Conservation (phyloP, 176 grass and related monocot genomes). For the Pontederia paniculata region DNA sequence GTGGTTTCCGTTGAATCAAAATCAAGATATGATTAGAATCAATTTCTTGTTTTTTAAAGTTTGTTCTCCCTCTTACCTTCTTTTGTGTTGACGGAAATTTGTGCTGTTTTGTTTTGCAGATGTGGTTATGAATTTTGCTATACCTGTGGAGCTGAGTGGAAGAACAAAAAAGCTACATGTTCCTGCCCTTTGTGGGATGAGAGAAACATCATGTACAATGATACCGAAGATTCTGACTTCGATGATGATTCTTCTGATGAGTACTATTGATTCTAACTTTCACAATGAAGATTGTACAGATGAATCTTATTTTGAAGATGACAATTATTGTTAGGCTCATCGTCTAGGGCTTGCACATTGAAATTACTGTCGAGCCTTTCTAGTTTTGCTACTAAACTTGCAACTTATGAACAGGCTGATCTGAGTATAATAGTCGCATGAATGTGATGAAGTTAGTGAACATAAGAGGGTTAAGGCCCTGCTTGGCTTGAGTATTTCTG, state of each 20-base stretch:
- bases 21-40: background rate
- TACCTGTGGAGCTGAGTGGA: conserved; percentile 69
- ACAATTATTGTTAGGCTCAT: background rate
- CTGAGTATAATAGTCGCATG: too few relatives aligned
- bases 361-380: too few relatives aligned
- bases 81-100: background rate
- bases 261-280: background rate
- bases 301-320: background rate
- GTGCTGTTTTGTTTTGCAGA: conserved; percentile 15
- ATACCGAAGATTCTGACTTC: conserved; percentile 12
- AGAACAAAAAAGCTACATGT: conserved; percentile 57
- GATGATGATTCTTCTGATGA: conserved; percentile 5
- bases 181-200: conserved; percentile 59
- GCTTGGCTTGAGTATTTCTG: too few relatives aligned
- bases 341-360: too few relatives aligned
- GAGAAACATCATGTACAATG: conserved; percentile 24
- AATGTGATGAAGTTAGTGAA: too few relatives aligned
- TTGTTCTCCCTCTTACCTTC: background rate
- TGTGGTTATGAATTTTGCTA: conserved; percentile 84
- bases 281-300: background rate
- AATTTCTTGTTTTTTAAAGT: background rate
- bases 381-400: too few relatives aligned
- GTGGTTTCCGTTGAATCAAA: background rate
- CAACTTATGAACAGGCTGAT: too few relatives aligned
- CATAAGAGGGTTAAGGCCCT: too few relatives aligned